A percentile compares a stretch with the other conserved stretches of the same genome.
Conservation (phyloP, 2,329 filamentous ascomycete genomes). For the Trichoderma arundinaceum region DNA sequence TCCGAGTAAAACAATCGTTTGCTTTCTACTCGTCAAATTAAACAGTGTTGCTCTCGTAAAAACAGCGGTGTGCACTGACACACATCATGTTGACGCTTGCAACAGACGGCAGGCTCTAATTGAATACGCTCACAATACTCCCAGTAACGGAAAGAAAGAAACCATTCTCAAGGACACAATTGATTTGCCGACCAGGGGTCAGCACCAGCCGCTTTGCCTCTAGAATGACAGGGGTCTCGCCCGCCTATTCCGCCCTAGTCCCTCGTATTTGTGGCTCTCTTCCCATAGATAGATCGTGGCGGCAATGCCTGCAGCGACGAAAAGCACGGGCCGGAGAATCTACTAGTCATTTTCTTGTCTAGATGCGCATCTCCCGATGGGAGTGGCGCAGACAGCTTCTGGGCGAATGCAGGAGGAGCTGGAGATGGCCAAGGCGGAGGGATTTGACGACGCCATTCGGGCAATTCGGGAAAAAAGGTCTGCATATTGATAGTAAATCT, state of each 20-base stretch:
- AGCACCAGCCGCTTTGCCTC: too few relatives aligned
- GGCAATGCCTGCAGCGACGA: neutral
- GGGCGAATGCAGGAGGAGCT: conserved; percentile 8
- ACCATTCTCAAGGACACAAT: too few relatives aligned
- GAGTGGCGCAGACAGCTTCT: conserved; percentile 11
- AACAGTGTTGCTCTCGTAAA: too few relatives aligned
- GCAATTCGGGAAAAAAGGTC: neutral
- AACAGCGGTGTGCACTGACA: too few relatives aligned
- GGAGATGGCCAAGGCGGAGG: conserved; percentile 3
- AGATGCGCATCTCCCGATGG: conserved; percentile 18
- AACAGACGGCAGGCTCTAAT: too few relatives aligned
- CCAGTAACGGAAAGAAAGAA: too few relatives aligned
- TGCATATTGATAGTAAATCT: neutral
- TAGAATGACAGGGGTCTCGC: neutral
- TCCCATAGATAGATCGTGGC: conserved; percentile 9
- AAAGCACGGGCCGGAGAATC: neutral
- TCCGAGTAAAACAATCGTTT: too few relatives aligned
- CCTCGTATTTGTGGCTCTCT: conserved; percentile 23
- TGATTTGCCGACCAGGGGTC: too few relatives aligned
- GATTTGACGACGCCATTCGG: neutral
- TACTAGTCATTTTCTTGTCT: conserved; percentile 8
- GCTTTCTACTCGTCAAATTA: too few relatives aligned
- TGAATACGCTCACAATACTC: too few relatives aligned
- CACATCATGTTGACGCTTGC: too few relatives aligned
- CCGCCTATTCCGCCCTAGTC: neutral